Evolutionary conservation across 164 flowering plant species (phyloP), one percentile per base, ranked within the genome.

Genomic region (Paratinospora sagittata): DNA sequence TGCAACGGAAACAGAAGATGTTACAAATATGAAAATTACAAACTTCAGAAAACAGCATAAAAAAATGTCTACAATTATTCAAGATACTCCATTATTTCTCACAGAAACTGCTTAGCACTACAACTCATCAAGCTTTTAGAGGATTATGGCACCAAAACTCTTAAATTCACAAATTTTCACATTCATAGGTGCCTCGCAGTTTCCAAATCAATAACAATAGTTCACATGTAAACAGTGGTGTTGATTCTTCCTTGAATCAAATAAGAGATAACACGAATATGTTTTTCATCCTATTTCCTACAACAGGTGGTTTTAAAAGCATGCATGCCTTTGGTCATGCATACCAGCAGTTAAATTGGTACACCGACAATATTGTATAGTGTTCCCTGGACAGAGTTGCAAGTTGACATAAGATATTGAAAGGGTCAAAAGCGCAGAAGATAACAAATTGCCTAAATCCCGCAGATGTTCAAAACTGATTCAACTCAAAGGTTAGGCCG

Each of bases 1-100:
- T 95, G 85, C 68, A 78, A 76, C 10, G 71, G 39, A 12, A 62
- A 67, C 65, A 49, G 24, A 63, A 63, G 27, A 23, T 23, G 17
- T 37, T 39, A 41, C 26, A 17, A 37, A 65, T 14, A 65, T 34
- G 45, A 21, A 66, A 12, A 19, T 66, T 62, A 26, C 10, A 14
- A 66, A n/a, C 66, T 0, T 43, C n/a, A 30, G 39, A 33, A 66
- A 66, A 14, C 8, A 0, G 3, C 3, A 16, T 8, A 6, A 24
- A 24, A 57, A 1, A 61, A 61, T 9, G 17, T 26, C 14, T 43
- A 6, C 61, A 55, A 55, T 5, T 55, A 55, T 55, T n/a, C 9
- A 55, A 6, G 61, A 19, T 9, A 1, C 7, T 55, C 61, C 61
- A 52, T 0, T 7, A 55, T 55, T 55, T 21, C 55, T 47, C 55